Evolutionary conservation across 345 rosid genomes (phyloP), one percentile per base, ranked within the genome.

Genomic region (Hibiscus mutabilis): DNA sequence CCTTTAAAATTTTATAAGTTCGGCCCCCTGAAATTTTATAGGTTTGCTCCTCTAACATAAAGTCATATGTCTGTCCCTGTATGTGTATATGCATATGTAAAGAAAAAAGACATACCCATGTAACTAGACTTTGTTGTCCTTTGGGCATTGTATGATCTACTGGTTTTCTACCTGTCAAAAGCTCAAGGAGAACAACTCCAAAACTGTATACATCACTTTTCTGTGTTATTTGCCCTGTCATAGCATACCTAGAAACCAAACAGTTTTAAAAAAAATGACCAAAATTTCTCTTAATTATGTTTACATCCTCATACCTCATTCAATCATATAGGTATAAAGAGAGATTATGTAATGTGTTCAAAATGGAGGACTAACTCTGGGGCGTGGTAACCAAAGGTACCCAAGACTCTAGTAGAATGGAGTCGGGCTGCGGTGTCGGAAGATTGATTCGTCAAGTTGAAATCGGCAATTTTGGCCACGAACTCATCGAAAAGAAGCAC

Each of bases 121-220:
- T 96, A 12, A 92, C 99, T 75, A 96, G 97, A 86, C 96, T 91
- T 66, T 96, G 97, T 77, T 96, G 99, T 37, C 99, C 99, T 84
- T 91, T 92, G 40, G 98, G 98, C 98, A 96, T 91, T 72, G 98
- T 96, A 74, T 96, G 99, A 69, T 92, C 99, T 42, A 92, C 98
- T 0, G 99, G 99, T 83, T 96, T 92, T 80, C 99, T 83, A 68
- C 99, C 99, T 0, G 99, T 92, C 77, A 96, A 81, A 11, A 96
- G 88, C 80, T 96, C 99, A 72, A 96, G 75, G 73, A 96, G 97
- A 80, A 96, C 97, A 15, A 96, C 98, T n/a, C 98, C 98, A 7
- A 96, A 96, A 82, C 99, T 96, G 75, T 96, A 96, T 29, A 96
- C 98, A 69, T 96, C 98, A 16, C 99, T 96, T 76, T 96, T 96